phyloP scores from a whole-genome alignment of 2,329 filamentous ascomycete genomes.

The Colletotrichum lini region DNA sequence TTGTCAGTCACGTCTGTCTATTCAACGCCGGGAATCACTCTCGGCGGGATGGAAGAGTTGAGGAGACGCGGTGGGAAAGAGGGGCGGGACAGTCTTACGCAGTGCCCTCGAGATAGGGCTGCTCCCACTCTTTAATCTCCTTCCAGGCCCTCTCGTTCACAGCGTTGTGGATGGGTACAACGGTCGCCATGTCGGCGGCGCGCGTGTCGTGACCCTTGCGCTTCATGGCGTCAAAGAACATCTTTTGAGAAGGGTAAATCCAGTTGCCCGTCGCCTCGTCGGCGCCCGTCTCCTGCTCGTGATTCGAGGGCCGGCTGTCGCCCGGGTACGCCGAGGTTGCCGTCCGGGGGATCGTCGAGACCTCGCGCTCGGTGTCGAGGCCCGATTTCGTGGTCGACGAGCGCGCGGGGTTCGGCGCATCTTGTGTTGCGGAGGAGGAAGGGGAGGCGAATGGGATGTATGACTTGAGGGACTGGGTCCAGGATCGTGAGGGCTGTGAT shows the following conservation, averaged over 20 bases:
- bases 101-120: conserved; percentile 71
- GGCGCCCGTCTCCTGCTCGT: conserved; percentile 82
- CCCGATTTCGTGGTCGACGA: conserved; percentile 25
- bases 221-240: conserved; percentile 98
- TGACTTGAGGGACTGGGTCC: conserved; percentile 59
- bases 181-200: conserved; percentile 85
- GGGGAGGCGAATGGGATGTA: conserved; percentile 60
- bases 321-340: conserved; percentile 52
- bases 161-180: conserved; percentile 98
- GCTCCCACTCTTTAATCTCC: conserved; percentile 93
- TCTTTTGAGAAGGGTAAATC: conserved; percentile 96
- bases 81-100: conserved; percentile 59
- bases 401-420: conserved; percentile 33
- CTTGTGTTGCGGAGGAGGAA: conserved; percentile 44
- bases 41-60: background rate
- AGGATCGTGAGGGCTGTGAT: conserved; percentile 53
- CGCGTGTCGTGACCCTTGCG: conserved; percentile 85
- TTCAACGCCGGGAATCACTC: background rate
- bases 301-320: conserved; percentile 69
- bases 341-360: conserved; percentile 84
- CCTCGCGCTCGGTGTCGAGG: conserved; percentile 78
- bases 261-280: conserved; percentile 84
- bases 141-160: conserved; percentile 97
- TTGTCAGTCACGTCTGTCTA: background rate
- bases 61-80: conserved; percentile 13